phyloP scores from a whole-genome alignment of 177 flowering plant genomes.

The Telopea speciosissima region DNA sequence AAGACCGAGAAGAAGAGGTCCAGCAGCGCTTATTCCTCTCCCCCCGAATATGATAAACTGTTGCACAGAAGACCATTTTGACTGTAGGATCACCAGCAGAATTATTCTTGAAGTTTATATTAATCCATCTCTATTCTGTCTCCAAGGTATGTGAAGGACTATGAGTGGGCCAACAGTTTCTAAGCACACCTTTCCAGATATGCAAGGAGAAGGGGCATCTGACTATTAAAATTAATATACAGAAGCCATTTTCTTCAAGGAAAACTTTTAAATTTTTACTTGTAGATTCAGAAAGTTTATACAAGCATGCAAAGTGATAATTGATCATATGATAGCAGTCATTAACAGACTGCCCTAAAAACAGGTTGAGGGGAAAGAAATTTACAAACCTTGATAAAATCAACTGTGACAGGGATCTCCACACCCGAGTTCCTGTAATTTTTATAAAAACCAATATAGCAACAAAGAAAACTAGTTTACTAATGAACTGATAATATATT shows the following conservation, averaged over 20 bases:
- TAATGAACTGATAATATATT: background rate
- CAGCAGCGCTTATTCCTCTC: too few relatives aligned
- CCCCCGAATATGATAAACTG: too few relatives aligned
- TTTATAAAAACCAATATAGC: background rate
- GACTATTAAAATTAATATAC: background rate
- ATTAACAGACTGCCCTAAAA: background rate
- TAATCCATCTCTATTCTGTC: too few relatives aligned
- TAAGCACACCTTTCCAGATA: too few relatives aligned
- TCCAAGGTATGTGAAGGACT: too few relatives aligned
- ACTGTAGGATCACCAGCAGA: too few relatives aligned
- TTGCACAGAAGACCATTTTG: too few relatives aligned
- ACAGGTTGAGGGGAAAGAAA: background rate
- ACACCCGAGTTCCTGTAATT: constrained; percentile 53
- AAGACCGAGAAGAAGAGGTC: too few relatives aligned
- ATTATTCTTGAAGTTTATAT: too few relatives aligned
- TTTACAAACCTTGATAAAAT: constrained; percentile 64
- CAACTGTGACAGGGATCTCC: constrained; percentile 34
- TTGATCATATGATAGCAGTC: background rate
- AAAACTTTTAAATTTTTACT: background rate
- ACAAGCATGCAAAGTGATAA: background rate
- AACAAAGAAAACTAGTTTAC: background rate
- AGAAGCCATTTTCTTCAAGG: background rate
- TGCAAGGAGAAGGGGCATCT: too few relatives aligned
- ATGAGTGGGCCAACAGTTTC: too few relatives aligned
- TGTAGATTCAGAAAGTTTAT: background rate